Conservation (phyloP, 2,329 filamentous ascomycete species). For the Fusarium transvaalense region DNA sequence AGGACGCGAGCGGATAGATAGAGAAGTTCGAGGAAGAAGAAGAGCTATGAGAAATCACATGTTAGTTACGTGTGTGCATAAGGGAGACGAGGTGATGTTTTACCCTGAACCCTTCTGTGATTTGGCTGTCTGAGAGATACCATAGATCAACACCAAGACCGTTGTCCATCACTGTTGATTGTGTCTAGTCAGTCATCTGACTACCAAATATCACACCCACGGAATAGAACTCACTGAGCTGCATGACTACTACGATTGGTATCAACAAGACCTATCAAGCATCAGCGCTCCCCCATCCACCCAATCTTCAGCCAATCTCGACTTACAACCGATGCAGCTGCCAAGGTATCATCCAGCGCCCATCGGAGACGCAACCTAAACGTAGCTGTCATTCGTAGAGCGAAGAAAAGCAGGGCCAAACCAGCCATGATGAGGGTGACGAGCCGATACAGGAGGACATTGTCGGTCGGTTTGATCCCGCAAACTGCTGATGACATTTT, state of each 20-base stretch:
- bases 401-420: background rate
- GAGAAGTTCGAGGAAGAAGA: background rate
- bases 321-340: background rate
- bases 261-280: background rate
- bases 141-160: slow-evolving; percentile 28
- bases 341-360: slow-evolving; percentile 19
- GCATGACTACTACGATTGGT: background rate
- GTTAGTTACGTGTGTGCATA: background rate
- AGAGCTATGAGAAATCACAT: background rate
- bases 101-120: slow-evolving; percentile 5
- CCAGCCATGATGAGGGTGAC: background rate
- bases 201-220: fast-evolving
- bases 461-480: slow-evolving; percentile 1
- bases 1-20: background rate
- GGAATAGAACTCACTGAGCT: background rate
- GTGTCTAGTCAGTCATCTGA: background rate
- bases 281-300: background rate
- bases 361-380: background rate
- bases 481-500: slow-evolving; percentile 6
- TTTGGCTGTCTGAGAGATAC: slow-evolving; percentile 10
- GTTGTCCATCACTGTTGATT: background rate
- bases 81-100: fast-evolving
- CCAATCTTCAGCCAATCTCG: fast-evolving
- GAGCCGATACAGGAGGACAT: background rate
- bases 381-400: background rate